These are phyloP conservation scores for Boletus subcaerulescens DNA, from an alignment of 768 basidiomycete genomes.

Conservation along the genomic window DNA sequence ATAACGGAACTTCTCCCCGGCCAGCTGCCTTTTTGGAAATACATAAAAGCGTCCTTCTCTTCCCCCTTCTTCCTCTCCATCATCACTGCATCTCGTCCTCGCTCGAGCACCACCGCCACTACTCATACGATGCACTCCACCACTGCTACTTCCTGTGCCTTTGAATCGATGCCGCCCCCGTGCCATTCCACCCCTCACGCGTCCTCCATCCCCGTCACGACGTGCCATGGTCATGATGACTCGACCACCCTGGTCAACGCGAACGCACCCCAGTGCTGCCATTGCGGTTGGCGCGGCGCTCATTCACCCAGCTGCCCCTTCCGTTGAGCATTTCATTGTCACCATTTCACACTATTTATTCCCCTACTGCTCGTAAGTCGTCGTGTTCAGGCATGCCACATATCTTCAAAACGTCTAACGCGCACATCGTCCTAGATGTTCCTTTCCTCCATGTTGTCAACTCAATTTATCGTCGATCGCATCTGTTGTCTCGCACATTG, in stretches of 20 bases:
- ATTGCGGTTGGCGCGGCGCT: conserved; percentile 67
- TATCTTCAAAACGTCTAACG: not conserved
- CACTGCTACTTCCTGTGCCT: conserved; percentile 10
- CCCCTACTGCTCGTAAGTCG: conserved; percentile 21
- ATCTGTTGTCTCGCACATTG: conserved; percentile 26
- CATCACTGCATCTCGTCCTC: not conserved
- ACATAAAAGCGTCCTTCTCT: conserved; percentile 25
- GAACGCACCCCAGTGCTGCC: conserved; percentile 74
- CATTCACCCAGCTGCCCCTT: conserved; percentile 63
- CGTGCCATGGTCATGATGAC: conserved; percentile 24
- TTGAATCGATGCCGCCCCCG: conserved; percentile 1
- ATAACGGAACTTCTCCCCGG: conserved; percentile 35
- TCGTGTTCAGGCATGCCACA: not conserved
- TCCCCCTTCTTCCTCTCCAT: not conserved
- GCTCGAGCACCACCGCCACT: too few relatives aligned
- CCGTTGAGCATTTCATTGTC: conserved; percentile 38
- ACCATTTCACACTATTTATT: conserved; percentile 28
- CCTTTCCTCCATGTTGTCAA: conserved; percentile 27
- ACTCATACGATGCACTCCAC: conserved; percentile 17
- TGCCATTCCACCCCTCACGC: not conserved
- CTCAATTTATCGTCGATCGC: conserved; percentile 31
- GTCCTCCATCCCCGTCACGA: conserved; percentile 23
- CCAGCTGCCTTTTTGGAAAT: conserved; percentile 25
- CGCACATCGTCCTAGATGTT: conserved; percentile 13
- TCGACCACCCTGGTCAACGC: conserved; percentile 39